phyloP scores from a whole-genome alignment of 148 eudicot genomes.

The Pharnaceum exiguum region DNA sequence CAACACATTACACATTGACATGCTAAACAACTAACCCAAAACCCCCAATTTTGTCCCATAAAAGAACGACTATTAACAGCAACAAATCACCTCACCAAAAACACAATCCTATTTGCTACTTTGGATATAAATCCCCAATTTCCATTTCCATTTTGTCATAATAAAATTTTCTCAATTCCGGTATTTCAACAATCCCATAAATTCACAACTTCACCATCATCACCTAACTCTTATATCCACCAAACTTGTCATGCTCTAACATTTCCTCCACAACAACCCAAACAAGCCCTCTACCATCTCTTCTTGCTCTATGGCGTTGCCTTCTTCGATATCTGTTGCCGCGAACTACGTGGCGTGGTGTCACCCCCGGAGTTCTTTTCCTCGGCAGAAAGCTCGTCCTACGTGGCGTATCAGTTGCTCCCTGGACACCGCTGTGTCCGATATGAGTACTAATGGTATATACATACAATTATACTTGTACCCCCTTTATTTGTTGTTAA shows the following conservation, averaged over 20 bases:
- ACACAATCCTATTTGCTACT: no score
- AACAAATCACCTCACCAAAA: no score
- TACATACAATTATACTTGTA: background rate
- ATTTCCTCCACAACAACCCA: background rate
- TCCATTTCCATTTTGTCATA: no score
- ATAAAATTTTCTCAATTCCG: constrained; percentile 9
- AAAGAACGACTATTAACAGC: no score
- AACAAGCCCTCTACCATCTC: background rate
- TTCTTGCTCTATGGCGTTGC: constrained; percentile 14
- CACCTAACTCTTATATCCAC: constrained; percentile 2
- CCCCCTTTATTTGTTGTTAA: background rate
- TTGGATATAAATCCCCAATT: no score
- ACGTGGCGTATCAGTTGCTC: constrained; percentile 45
- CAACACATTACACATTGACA: no score
- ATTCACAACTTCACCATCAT: background rate
- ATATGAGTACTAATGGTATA: constrained; percentile 82
- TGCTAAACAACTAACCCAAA: no score
- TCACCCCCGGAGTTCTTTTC: constrained; percentile 18
- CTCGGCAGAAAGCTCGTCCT: constrained; percentile 24
- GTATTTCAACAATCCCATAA: constrained; percentile 16
- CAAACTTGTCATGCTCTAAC: background rate
- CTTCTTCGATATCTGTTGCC: constrained; percentile 46
- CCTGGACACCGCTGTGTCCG: constrained; percentile 74
- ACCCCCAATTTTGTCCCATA: background rate
- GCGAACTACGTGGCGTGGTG: constrained; percentile 27